Conservation (phyloP, 495 filamentous ascomycete genomes). For the Hypoxylon lenormandii region DNA sequence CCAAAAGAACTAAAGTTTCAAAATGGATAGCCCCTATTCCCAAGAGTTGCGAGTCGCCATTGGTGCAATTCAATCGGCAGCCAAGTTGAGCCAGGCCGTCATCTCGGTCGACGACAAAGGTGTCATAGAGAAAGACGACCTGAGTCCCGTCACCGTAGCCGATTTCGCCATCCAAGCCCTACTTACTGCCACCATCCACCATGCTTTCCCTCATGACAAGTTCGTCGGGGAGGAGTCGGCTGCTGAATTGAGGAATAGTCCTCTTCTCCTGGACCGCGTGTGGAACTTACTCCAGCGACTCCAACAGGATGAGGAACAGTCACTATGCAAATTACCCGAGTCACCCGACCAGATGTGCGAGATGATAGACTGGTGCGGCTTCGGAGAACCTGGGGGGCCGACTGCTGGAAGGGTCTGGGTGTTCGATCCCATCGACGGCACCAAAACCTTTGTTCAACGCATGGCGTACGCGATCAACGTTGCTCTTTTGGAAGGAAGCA, state of each 20-base stretch:
- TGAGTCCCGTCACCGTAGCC: constrained; percentile 73
- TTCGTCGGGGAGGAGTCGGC: constrained; percentile 74
- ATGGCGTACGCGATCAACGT: constrained; percentile 71
- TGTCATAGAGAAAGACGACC: constrained; percentile 66
- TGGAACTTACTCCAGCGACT: constrained; percentile 60
- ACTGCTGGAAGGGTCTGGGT: constrained; percentile 67
- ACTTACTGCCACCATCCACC: constrained; percentile 66
- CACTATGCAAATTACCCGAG: constrained; percentile 56
- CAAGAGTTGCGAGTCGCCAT: constrained; percentile 50
- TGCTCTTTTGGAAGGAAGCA: constrained; percentile 54
- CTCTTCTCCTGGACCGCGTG: constrained; percentile 63
- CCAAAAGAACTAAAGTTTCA: neutral
- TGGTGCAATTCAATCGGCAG: constrained; percentile 51
- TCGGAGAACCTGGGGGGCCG: constrained; percentile 54
- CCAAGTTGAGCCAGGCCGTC: constrained; percentile 56
- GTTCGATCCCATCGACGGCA: constrained; percentile 79
- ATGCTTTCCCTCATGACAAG: constrained; percentile 66
- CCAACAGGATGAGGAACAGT: constrained; percentile 47
- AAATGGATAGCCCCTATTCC: constrained; percentile 55
- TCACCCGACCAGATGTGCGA: constrained; percentile 68
- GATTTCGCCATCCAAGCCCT: constrained; percentile 76
- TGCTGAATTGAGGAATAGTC: constrained; percentile 63
- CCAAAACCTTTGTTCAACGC: constrained; percentile 71
- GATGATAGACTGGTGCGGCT: constrained; percentile 71
- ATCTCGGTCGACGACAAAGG: constrained; percentile 52